phyloP scores from a whole-genome alignment of 2,329 filamentous ascomycete genomes.

The Salinomyces thailandicus region DNA sequence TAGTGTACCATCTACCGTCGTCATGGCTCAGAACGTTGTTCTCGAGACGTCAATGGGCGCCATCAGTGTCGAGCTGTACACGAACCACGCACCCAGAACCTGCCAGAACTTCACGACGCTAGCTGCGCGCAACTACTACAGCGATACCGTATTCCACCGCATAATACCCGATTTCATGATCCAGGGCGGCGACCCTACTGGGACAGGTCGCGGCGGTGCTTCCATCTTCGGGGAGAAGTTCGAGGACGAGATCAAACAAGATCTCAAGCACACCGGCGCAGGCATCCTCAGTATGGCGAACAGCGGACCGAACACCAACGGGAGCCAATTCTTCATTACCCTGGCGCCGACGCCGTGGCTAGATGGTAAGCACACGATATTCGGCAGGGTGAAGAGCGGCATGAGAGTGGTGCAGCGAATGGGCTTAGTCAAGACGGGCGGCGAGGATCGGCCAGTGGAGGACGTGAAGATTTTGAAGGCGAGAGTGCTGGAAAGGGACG shows the following conservation, averaged over 20 bases:
- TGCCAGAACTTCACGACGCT: slow-evolving; percentile 64
- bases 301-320: slow-evolving; percentile 83
- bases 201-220: slow-evolving; percentile 77
- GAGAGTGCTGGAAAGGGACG: slow-evolving; percentile 47
- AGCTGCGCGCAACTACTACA: slow-evolving; percentile 75
- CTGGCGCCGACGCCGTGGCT: slow-evolving; percentile 91
- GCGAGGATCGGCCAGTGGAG: slow-evolving; percentile 69
- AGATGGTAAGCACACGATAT: slow-evolving; percentile 95
- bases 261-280: slow-evolving; percentile 82
- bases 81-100: slow-evolving; percentile 63
- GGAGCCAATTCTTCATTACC: slow-evolving; percentile 92
- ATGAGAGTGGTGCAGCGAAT: slow-evolving; percentile 77
- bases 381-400: slow-evolving; percentile 77
- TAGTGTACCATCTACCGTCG: neutral
- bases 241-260: slow-evolving; percentile 73
- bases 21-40: slow-evolving; percentile 66
- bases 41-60: slow-evolving; percentile 82
- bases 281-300: slow-evolving; percentile 97
- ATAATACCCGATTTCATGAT: slow-evolving; percentile 96
- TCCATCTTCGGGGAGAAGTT: slow-evolving; percentile 93
- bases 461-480: slow-evolving; percentile 72
- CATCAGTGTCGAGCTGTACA: slow-evolving; percentile 84
- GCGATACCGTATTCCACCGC: slow-evolving; percentile 76
- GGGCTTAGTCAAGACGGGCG: slow-evolving; percentile 74
- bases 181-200: slow-evolving; percentile 75